Conservation (phyloP, 441 rosid species). For the Iberis amara region DNA sequence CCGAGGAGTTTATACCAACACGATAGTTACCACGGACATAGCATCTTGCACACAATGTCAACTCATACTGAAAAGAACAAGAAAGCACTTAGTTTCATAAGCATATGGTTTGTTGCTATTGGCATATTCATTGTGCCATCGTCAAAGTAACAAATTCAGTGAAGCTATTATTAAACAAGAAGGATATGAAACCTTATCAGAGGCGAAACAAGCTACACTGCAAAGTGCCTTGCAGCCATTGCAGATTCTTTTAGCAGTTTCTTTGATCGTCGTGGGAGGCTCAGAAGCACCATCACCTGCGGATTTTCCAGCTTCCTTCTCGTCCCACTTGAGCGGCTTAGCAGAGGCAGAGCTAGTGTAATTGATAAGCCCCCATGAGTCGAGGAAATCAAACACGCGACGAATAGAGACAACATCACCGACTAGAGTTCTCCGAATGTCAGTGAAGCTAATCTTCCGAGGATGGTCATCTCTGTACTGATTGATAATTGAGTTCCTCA, state of each 20-base stretch:
- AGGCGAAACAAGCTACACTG: conserved; percentile 78
- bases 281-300: conserved; percentile 32
- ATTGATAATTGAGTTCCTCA: conserved; percentile 69
- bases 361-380: conserved; percentile 80
- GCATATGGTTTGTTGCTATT: neutral
- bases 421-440: conserved; percentile 65
- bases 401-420: conserved; percentile 85
- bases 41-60: conserved; percentile 93
- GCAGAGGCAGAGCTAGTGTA: conserved; percentile 41
- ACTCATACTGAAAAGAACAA: conserved; percentile 50
- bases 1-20: conserved; percentile 69
- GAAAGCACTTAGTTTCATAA: neutral
- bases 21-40: conserved; percentile 84
- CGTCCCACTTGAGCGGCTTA: conserved; percentile 83
- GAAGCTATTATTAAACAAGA: neutral
- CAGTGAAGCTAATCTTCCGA: conserved; percentile 70
- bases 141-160: neutral
- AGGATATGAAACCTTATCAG: conserved; percentile 55
- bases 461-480: conserved; percentile 55
- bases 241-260: conserved; percentile 51
- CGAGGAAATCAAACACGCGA: conserved; percentile 84
- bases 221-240: conserved; percentile 76
- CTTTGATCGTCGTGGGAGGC: conserved; percentile 35
- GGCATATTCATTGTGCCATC: neutral
- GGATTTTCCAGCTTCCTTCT: conserved; percentile 52